These are phyloP conservation scores for Xerocomus brunneocitrinus DNA, from an alignment of 768 basidiomycete genomes.

Conservation along the genomic window DNA sequence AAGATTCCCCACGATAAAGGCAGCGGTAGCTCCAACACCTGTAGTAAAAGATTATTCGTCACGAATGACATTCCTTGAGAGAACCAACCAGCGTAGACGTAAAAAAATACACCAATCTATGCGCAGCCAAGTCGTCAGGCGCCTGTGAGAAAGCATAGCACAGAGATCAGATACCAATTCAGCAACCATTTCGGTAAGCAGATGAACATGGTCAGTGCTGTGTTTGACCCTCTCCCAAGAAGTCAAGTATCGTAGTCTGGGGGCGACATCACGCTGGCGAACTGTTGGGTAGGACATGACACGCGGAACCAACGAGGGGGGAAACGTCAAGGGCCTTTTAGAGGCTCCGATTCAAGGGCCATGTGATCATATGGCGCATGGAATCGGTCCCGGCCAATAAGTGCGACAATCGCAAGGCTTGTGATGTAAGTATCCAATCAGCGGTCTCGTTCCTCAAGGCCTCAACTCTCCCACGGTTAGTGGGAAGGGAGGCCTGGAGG, in stretches of 20 bases:
- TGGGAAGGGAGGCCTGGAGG: too few species aligned
- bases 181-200: slow-evolving; percentile 55
- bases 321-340: not conserved
- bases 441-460: too few species aligned
- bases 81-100: slow-evolving; percentile 46
- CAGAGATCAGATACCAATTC: slow-evolving; percentile 42
- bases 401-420: too few species aligned
- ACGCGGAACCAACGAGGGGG: not conserved
- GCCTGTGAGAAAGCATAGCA: not conserved
- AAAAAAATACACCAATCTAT: slow-evolving; percentile 65
- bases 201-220: slow-evolving; percentile 37
- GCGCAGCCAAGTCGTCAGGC: slow-evolving; percentile 3
- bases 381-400: not conserved
- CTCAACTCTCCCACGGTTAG: too few species aligned
- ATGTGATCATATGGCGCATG: not conserved
- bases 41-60: not conserved
- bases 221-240: slow-evolving; percentile 50
- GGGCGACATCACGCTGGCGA: slow-evolving; percentile 40
- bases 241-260: slow-evolving; percentile 36
- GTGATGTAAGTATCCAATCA: too few species aligned
- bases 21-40: slow-evolving; percentile 55
- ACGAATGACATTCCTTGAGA: not conserved
- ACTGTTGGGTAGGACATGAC: slow-evolving; percentile 28
- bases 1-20: slow-evolving; percentile 46
- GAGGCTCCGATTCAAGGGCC: not conserved